Base-by-base conservation (phyloP, 257 asterid genomes). In the Salvia rosmarinus region DNA sequence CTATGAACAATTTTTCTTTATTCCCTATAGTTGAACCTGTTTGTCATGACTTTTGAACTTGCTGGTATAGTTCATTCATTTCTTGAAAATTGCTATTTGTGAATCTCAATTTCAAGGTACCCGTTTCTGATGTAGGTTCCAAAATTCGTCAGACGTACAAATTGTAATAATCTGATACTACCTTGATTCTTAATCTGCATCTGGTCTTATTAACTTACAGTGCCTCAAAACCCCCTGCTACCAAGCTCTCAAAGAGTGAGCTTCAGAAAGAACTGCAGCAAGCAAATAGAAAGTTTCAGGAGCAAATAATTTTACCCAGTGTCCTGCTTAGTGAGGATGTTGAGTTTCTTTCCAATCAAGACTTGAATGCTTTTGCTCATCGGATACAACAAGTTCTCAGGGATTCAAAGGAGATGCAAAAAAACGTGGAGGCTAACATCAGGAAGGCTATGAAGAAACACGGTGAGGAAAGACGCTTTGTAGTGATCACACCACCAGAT, bases 231-330 rank as follows among this genome's bases (percentile, higher is more conserved):
- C n/a, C 68, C 65, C 78, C 85, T 50, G 70, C 77, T 63, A 87
- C 96, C 75, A 85, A 87, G 87, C 95, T 91, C 82, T 84, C 97
- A 55, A 95, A 85, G 80, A 84, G 69, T 75, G 90, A 88, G 84
- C 82, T 91, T 77, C 85, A 82, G 86, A 87, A 86, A 77, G 93
- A 88, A 76, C 84, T 95, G 83, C 90, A 82, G 78, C 80, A 77
- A 52, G 96, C 96, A 56, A 92, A 88, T 76, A 95, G 88, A 79
- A 78, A 81, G 79, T 75, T 88, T 67, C 79, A 79, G 77, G 91
- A 95, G 82, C 96, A 88, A 82, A 77, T 82, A 46, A 75, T 82
- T 68, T 80, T 95, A 63, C 87, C 93, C n/a, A 85, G 75, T 74
- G 80, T 88, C 54, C 37, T 89, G 79, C 74, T 57, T 66, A 82